These are phyloP conservation scores for Elongisporangium undulatum DNA, from an alignment of 352 stramenopile species.

Conservation along the genomic window DNA sequence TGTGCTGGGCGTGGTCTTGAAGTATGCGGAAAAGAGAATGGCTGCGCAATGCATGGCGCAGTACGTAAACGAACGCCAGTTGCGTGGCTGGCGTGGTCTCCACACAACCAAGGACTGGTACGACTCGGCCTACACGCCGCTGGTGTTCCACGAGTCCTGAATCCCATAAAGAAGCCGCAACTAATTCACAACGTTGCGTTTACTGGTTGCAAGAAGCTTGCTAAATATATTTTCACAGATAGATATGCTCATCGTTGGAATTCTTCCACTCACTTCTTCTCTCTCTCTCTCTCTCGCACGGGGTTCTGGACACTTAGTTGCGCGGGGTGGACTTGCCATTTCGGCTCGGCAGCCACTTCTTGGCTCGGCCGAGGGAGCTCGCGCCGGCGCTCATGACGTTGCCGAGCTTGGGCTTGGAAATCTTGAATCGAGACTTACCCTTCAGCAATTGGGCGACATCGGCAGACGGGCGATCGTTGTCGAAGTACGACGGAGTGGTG, in stretches of 20 bases:
- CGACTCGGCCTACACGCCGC: constrained; percentile 75
- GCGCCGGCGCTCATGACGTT: constrained; percentile 2
- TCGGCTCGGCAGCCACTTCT: neutral
- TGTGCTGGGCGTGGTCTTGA: constrained; percentile 47
- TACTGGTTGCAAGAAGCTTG: neutral
- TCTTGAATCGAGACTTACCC: constrained; percentile 4
- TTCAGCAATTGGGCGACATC: constrained; percentile 40
- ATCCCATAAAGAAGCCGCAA: too few species aligned
- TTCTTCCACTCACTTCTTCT: neutral
- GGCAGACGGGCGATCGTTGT: constrained; percentile 34
- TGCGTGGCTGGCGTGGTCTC: constrained; percentile 71
- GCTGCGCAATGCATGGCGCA: constrained; percentile 71
- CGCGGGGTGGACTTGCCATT: neutral
- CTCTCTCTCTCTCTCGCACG: neutral
- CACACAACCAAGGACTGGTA: constrained; percentile 87
- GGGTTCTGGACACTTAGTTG: neutral
- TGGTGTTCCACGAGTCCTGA: constrained; percentile 55
- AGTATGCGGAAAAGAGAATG: constrained; percentile 67
- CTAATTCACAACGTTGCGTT: too few species aligned
- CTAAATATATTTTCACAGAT: neutral
- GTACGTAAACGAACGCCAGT: constrained; percentile 58
- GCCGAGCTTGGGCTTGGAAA: constrained; percentile 8
- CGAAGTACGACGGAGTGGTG: constrained; percentile 25
- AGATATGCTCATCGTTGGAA: neutral
- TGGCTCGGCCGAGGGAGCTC: neutral